Evolutionary conservation across 2,329 filamentous ascomycete species (phyloP).

Genomic region (Blumeria hordei): DNA sequence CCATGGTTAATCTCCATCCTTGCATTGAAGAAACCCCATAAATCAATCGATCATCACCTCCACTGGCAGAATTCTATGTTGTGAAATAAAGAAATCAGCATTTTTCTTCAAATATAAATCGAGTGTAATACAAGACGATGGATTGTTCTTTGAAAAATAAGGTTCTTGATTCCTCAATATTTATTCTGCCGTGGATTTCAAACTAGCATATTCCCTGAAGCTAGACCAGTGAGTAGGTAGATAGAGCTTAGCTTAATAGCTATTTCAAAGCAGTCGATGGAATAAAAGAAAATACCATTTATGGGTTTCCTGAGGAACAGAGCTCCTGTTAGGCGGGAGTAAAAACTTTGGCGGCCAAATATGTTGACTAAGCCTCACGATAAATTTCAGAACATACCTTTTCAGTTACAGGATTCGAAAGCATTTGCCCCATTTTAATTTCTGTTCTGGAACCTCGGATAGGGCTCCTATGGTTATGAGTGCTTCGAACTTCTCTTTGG

Average conservation of each 20-base stretch:
- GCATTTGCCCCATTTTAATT: conserved; percentile 74
- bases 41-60: conserved; percentile 77
- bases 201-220: too few relatives aligned
- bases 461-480: too few relatives aligned
- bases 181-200: too few relatives aligned
- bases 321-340: not conserved
- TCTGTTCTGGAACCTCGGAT: too few relatives aligned
- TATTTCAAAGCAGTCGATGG: not conserved
- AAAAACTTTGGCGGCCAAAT: conserved; percentile 1
- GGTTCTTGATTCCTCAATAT: too few relatives aligned
- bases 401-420: conserved; percentile 95
- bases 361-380: too few relatives aligned
- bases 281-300: not conserved
- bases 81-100: not conserved
- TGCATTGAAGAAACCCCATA: conserved; percentile 98
- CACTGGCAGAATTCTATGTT: conserved; percentile 56
- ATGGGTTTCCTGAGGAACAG: not conserved
- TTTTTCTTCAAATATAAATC: too few relatives aligned
- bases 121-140: too few relatives aligned
- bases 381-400: conserved; percentile 43
- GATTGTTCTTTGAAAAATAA: too few relatives aligned
- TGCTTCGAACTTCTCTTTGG: too few relatives aligned
- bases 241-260: not conserved
- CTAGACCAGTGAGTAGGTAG: not conserved
- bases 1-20: conserved; percentile 99